These are phyloP conservation scores for Paramecium biaurelia DNA, from an alignment of 73 alveolate genomes.

Conservation along the genomic window DNA sequence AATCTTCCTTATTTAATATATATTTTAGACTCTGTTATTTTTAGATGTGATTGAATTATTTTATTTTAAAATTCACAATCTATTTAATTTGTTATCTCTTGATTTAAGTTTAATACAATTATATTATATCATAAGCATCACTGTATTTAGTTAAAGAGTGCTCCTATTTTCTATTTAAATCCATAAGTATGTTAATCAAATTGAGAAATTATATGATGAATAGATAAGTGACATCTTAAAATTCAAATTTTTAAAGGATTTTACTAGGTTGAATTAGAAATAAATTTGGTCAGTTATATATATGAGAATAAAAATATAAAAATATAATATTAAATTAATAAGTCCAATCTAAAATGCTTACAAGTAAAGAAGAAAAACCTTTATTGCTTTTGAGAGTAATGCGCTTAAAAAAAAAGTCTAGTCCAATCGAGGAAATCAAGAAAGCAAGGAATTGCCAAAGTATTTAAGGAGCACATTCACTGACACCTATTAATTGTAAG, in stretches of 20 bases:
- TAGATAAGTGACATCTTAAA: not conserved
- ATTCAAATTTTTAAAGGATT: not conserved
- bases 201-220: not conserved
- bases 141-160: no score
- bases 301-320: not conserved
- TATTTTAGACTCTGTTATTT: no score
- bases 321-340: not conserved
- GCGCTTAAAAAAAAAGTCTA: not conserved
- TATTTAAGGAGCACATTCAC: conserved; percentile 32
- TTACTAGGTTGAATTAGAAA: not conserved
- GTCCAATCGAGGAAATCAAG: conserved; percentile 29
- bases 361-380: conserved; percentile 30
- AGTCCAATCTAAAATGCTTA: not conserved
- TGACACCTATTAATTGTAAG: not conserved
- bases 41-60: no score
- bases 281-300: not conserved
- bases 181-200: no score
- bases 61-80: no score
- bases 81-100: no score
- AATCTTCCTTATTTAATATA: no score
- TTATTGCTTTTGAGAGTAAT: not conserved
- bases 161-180: no score
- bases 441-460: conserved; percentile 12
- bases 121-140: no score
- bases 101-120: no score